Conservation (phyloP, 768 basidiomycete species). For the Kwoniella dendrophila region DNA sequence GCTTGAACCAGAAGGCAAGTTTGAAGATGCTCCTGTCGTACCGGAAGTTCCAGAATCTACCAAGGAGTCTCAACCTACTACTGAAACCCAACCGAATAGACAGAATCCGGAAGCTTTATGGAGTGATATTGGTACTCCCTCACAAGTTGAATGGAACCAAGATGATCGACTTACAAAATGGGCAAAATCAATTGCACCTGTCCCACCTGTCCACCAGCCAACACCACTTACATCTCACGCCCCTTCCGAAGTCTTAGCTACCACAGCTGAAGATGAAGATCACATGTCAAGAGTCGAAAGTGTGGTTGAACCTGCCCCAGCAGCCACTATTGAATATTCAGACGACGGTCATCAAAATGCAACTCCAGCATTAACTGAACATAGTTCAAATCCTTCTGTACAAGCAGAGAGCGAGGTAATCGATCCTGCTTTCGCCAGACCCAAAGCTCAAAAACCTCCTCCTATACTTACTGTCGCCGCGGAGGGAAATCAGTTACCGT, state of each 20-base stretch:
- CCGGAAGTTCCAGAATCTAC: no score
- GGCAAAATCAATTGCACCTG: slow-evolving; percentile 1
- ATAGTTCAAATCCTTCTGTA: background rate
- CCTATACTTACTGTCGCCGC: slow-evolving; percentile 10
- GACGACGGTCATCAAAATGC: background rate
- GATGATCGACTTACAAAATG: slow-evolving; percentile 2
- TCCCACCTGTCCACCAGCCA: background rate
- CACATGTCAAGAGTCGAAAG: background rate
- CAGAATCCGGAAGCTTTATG: background rate
- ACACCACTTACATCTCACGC: background rate
- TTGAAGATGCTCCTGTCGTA: background rate
- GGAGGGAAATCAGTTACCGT: background rate
- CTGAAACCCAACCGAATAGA: background rate
- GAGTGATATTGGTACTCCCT: background rate
- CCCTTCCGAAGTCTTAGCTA: slow-evolving; percentile 1
- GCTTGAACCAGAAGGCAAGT: background rate
- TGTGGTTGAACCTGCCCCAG: background rate
- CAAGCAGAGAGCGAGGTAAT: slow-evolving; percentile 3
- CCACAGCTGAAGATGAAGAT: background rate
- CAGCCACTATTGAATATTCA: slow-evolving; percentile 7
- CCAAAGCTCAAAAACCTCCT: slow-evolving; percentile 1
- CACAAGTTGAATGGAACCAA: slow-evolving; percentile 3
- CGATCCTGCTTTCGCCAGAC: background rate
- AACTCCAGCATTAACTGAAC: slow-evolving; percentile 12
- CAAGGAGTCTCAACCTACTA: background rate